Evolutionary conservation across 2,329 filamentous ascomycete genomes (phyloP).

Genomic region (Aureobasidium subglaciale): DNA sequence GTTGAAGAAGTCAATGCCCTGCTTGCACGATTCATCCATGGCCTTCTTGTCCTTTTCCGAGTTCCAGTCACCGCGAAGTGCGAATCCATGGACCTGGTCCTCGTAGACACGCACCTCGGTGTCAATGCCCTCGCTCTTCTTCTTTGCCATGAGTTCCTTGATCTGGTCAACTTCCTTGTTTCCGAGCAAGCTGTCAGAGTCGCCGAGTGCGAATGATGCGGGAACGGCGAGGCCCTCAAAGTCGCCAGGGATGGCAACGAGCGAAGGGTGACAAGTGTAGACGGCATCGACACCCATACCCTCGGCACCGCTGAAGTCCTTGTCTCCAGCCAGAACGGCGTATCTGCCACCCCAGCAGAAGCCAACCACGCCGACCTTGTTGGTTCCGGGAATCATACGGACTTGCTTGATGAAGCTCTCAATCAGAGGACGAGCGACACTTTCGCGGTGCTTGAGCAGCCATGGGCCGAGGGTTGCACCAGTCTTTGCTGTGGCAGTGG

Average conservation of each 20-base stretch:
- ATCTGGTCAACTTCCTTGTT: conserved; percentile 34
- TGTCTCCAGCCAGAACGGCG: conserved; percentile 29
- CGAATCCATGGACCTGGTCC: conserved; percentile 40
- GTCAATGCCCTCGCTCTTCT: conserved; percentile 27
- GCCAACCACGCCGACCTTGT: conserved; percentile 41
- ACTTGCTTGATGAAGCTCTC: conserved; percentile 37
- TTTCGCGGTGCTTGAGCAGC: conserved; percentile 39
- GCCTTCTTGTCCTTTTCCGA: conserved; percentile 41
- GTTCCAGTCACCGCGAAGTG: conserved; percentile 37
- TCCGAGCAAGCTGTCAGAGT: conserved; percentile 36
- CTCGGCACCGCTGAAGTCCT: conserved; percentile 21
- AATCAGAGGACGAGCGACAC: conserved; percentile 36
- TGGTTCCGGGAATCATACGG: conserved; percentile 32
- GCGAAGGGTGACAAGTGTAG: conserved; percentile 35
- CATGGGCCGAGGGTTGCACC: conserved; percentile 37
- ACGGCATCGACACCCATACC: conserved; percentile 35
- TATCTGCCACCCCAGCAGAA: conserved; percentile 44
- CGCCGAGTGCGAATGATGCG: conserved; percentile 35
- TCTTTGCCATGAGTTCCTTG: conserved; percentile 34
- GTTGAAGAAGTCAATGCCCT: conserved; percentile 21
- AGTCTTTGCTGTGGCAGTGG: conserved; percentile 34
- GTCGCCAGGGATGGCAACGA: conserved; percentile 37
- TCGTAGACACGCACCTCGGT: conserved; percentile 37
- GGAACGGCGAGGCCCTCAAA: conserved; percentile 36
- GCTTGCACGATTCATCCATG: conserved; percentile 38